These are phyloP conservation scores for bread wheat (Triticum aestivum) DNA, from an alignment of 176 grass and related monocot species.

Conservation along the genomic window DNA sequence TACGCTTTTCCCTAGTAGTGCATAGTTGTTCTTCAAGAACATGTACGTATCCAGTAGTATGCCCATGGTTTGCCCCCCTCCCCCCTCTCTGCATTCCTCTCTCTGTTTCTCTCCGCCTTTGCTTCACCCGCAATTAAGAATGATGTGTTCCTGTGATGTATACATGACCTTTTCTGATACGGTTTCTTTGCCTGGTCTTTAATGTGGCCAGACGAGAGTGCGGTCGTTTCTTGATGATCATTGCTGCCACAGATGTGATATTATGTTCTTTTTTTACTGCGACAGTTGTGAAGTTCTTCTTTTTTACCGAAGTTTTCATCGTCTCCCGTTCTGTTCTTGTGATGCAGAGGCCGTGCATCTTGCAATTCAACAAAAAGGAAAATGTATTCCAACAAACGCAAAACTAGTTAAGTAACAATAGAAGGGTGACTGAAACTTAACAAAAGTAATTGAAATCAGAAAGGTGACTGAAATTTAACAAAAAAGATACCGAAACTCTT, in stretches of 20 bases:
- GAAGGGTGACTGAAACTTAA: no score
- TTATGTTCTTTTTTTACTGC: no score
- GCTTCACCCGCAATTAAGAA: slow-evolving; percentile 46
- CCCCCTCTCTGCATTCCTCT: no score
- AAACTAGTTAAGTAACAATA: no score
- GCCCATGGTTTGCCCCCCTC: no score
- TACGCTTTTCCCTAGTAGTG: no score
- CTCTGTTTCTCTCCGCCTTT: slow-evolving; percentile 20
- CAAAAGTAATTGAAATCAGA: no score
- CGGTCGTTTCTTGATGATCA: neutral
- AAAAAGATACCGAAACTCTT: no score
- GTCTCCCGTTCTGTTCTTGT: neutral
- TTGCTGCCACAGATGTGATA: neutral
- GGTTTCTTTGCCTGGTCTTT: neutral
- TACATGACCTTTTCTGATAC: neutral
- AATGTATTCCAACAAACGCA: no score
- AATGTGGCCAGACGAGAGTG: slow-evolving; percentile 17
- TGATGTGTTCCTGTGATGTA: slow-evolving; percentile 31
- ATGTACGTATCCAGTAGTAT: no score
- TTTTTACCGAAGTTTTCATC: neutral
- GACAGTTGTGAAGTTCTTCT: neutral
- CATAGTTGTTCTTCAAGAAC: no score
- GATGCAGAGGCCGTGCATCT: neutral
- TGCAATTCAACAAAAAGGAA: neutral
- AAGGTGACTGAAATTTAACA: no score